Conservation (phyloP, 805 yeast species). For the Tetrapisispora namnaoensis region DNA sequence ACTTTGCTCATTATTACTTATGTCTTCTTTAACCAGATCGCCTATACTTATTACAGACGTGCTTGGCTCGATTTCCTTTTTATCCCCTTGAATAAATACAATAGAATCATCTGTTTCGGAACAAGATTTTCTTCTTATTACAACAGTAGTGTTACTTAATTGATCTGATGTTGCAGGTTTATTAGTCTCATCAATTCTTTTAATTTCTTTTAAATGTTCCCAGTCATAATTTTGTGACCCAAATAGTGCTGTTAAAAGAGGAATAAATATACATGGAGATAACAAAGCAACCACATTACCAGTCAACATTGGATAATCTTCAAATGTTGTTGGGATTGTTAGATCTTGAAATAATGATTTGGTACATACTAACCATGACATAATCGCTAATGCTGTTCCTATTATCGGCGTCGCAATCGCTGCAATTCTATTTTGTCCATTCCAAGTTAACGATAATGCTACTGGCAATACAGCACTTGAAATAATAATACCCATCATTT, state of each 20-base stretch:
- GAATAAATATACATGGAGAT: slow-evolving; percentile 58
- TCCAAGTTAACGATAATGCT: slow-evolving; percentile 53
- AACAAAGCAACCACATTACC: slow-evolving; percentile 80
- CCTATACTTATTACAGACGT: slow-evolving; percentile 27
- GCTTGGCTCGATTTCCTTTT: slow-evolving; percentile 7
- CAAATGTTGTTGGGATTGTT: slow-evolving; percentile 53
- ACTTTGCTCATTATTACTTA: slow-evolving; percentile 25
- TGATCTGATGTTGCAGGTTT: slow-evolving; percentile 35
- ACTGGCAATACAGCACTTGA: slow-evolving; percentile 81
- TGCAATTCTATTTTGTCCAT: slow-evolving; percentile 55
- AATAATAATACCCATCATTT: slow-evolving; percentile 81
- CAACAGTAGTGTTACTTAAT: slow-evolving; percentile 9
- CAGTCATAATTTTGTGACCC: slow-evolving; percentile 71
- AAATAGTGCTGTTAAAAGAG: slow-evolving; percentile 53
- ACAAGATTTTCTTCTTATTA: not conserved
- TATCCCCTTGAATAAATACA: too few relatives aligned
- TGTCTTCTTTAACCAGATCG: slow-evolving; percentile 18
- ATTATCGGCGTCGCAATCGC: slow-evolving; percentile 69
- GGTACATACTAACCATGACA: slow-evolving; percentile 53
- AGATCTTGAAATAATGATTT: slow-evolving; percentile 35
- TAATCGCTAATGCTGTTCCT: slow-evolving; percentile 65
- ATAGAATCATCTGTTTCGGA: not conserved
- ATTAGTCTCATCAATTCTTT: slow-evolving; percentile 61
- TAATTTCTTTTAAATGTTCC: slow-evolving; percentile 48
- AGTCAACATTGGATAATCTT: slow-evolving; percentile 78